Conservation (phyloP, 257 asterid genomes). For the Solanum raphanifolium region DNA sequence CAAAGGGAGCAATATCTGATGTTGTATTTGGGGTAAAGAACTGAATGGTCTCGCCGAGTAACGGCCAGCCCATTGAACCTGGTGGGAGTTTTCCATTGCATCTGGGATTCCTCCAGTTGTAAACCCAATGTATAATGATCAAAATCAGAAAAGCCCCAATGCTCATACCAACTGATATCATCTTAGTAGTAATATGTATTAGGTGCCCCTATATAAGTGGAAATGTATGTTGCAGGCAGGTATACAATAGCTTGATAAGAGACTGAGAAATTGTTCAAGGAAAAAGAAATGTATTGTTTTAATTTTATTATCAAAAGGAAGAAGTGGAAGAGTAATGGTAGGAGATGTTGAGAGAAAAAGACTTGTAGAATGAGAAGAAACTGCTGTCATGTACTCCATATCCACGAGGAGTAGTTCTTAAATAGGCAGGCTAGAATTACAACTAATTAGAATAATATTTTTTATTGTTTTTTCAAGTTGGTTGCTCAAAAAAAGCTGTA, state of each 20-base stretch:
- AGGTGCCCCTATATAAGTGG: not conserved
- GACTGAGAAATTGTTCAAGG: not conserved
- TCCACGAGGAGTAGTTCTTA: constrained; percentile 39
- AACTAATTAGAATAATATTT: constrained; percentile 25
- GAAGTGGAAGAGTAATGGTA: constrained; percentile 8
- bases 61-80: constrained; percentile 84
- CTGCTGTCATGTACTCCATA: constrained; percentile 45
- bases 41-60: constrained; percentile 56
- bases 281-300: not conserved
- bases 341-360: constrained; percentile 15
- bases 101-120: constrained; percentile 54
- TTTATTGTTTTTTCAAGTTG: constrained; percentile 29
- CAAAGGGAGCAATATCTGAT: constrained; percentile 53
- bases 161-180: constrained; percentile 29
- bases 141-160: constrained; percentile 17
- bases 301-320: not conserved
- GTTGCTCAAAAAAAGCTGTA: constrained; percentile 53
- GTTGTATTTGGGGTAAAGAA: constrained; percentile 45
- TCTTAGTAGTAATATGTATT: constrained; percentile 10
- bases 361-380: constrained; percentile 26
- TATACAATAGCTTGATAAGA: not conserved
- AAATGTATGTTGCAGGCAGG: not conserved
- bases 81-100: constrained; percentile 65
- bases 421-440: constrained; percentile 55
- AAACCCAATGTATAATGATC: constrained; percentile 32